phyloP scores from a whole-genome alignment of 129 eudicot genomes.

The Mikania micrantha region DNA sequence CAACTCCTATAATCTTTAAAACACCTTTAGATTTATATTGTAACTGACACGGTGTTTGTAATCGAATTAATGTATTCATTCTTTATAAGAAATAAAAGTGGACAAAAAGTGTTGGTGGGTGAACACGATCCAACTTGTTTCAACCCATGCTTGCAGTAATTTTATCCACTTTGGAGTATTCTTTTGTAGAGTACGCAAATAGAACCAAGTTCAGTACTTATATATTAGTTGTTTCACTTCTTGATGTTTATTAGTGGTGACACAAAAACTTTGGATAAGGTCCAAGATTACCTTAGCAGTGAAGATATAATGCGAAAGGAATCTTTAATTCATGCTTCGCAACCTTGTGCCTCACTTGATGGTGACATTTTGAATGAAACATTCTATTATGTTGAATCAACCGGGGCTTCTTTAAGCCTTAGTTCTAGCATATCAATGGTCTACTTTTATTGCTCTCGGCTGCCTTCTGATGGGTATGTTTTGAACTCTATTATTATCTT shows the following conservation, averaged over 20 bases:
- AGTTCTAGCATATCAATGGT: not conserved
- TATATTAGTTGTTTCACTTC: not conserved
- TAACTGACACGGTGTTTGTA: not conserved
- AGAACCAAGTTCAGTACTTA: not conserved
- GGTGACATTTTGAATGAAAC: not conserved
- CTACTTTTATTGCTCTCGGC: not conserved
- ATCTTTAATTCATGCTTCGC: not conserved
- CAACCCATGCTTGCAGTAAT: not conserved
- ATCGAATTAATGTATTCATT: not conserved
- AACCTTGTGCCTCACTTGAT: not conserved
- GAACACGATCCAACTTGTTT: not conserved
- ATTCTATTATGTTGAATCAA: not conserved
- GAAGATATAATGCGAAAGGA: not conserved
- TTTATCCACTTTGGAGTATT: not conserved
- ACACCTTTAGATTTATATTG: not conserved
- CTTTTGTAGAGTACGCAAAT: not conserved
- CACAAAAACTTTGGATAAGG: conserved; percentile 28
- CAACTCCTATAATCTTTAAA: not conserved
- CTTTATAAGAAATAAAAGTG: not conserved
- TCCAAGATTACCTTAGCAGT: conserved; percentile 24
- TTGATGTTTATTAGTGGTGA: conserved; percentile 47
- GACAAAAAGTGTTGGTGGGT: not conserved
- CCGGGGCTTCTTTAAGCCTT: not conserved
- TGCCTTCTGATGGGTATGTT: conserved; percentile 3
- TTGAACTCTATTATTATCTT: not conserved